Base-by-base conservation (phyloP, 2,329 filamentous ascomycete species). In the Pseudocercospora musae region DNA sequence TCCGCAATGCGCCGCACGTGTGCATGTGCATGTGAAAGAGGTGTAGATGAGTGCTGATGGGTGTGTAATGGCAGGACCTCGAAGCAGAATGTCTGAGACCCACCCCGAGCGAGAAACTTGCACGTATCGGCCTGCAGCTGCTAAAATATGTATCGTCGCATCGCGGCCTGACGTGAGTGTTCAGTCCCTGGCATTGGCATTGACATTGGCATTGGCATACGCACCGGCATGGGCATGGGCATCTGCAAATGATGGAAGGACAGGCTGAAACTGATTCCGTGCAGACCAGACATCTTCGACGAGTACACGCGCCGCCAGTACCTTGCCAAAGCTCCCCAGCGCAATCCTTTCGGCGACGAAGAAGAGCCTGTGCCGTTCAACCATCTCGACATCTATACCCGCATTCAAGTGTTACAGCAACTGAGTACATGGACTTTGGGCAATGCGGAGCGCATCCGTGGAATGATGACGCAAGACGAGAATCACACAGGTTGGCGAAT, bases 81-180 rank as follows among this genome's bases (percentile, higher is more conserved):
- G 95, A 98, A 79, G 84, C 84, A 53, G 93, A 96, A 79, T 96
- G 92, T 73, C 81, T 98, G 33, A 93, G 91, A 73, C 88, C 89
- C 18, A 78, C 79, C 18, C 82, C 87, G 31, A 96, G 93, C 1
- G 84, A 86, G 49, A 84, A 88, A 67, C 82, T 99, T 18, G 81
- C 89, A 64, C 87, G 94, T 60, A 91, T 98, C 70, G 94, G 92
- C 37, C 84, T 99, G 50, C 87, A 90, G 59, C 82, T 98, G 20
- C 86, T 98, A 63, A 97, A 97, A 83, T 92, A 90, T 74, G 88
- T 97, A 55, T 97, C 95, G 31, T 96, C 93, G 63, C 92, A 97
- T 80, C 89, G 93, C 67, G 93, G 93, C 66, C 81, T 98, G 53
- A 96, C 89, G 92, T 96, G 85, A 69, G 90, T 83, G 18, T 37